These are phyloP conservation scores for Hibiscus mutabilis DNA, from an alignment of 345 rosid species.

Conservation along the genomic window DNA sequence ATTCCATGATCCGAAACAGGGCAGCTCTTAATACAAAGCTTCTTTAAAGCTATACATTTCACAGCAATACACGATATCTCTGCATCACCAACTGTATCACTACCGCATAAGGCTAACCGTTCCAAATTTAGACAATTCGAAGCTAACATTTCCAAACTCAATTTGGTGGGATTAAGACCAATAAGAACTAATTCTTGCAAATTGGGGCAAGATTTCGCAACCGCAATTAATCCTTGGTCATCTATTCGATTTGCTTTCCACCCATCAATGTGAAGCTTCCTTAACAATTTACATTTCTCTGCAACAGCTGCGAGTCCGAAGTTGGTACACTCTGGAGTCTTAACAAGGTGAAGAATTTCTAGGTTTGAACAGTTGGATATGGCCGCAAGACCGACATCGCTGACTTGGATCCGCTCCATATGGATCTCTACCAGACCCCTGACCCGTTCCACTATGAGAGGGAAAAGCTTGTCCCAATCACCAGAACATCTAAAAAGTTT, in stretches of 20 bases:
- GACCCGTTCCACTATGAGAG: slow-evolving; percentile 33
- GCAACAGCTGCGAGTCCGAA: slow-evolving; percentile 40
- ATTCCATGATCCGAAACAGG: slow-evolving; percentile 56
- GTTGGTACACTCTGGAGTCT: slow-evolving; percentile 65
- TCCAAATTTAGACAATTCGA: slow-evolving; percentile 59
- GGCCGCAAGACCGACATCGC: slow-evolving; percentile 47
- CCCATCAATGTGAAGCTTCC: too few relatives aligned
- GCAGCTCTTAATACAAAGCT: slow-evolving; percentile 67
- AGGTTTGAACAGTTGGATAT: slow-evolving; percentile 48
- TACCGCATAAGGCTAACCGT: slow-evolving; percentile 64
- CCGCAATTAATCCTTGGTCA: slow-evolving; percentile 48
- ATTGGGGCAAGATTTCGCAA: slow-evolving; percentile 51
- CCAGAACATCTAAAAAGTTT: slow-evolving; percentile 81
- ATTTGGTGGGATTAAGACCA: slow-evolving; percentile 55
- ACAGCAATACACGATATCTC: slow-evolving; percentile 62
- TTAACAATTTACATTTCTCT: slow-evolving; percentile 50
- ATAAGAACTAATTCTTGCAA: slow-evolving; percentile 69
- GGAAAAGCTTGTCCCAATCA: slow-evolving; percentile 66
- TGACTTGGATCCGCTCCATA: slow-evolving; percentile 63
- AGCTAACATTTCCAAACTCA: slow-evolving; percentile 49
- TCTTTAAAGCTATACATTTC: slow-evolving; percentile 63
- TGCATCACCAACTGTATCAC: slow-evolving; percentile 60
- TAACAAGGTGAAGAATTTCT: slow-evolving; percentile 65
- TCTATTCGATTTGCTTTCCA: slow-evolving; percentile 61
- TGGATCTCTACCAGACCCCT: slow-evolving; percentile 53